Evolutionary conservation across 1,139 yeast genomes (phyloP).

Genomic region (Hanseniaspora sp.): DNA sequence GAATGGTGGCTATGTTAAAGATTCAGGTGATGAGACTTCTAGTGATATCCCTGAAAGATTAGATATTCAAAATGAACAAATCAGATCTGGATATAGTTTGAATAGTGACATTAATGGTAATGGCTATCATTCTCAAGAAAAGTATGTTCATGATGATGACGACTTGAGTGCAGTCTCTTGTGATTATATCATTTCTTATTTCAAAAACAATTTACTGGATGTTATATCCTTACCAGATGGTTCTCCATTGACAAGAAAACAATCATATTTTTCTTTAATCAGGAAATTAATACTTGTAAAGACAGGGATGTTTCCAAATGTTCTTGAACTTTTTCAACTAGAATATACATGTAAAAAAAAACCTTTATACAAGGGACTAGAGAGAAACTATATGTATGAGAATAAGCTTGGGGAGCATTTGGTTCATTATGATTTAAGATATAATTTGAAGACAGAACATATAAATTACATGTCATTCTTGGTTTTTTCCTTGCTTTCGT

Average conservation of each 20-base stretch:
- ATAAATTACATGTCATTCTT: slow-evolving; percentile 10
- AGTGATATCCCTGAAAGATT: background rate
- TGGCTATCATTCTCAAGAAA: no score
- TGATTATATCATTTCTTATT: background rate
- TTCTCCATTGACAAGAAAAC: background rate
- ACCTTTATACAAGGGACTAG: background rate
- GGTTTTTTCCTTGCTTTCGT: slow-evolving; percentile 4
- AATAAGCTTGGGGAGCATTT: slow-evolving; percentile 1
- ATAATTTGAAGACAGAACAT: slow-evolving; percentile 7
- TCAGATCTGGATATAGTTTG: background rate
- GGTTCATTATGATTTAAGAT: slow-evolving; percentile 7
- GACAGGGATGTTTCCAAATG: slow-evolving; percentile 10
- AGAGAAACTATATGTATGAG: slow-evolving; percentile 3
- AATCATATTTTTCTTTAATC: slow-evolving; percentile 3
- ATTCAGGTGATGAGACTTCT: background rate
- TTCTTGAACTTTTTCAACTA: slow-evolving; percentile 6
- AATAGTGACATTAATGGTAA: no score
- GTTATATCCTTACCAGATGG: background rate
- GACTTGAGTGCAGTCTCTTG: background rate
- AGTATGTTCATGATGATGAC: background rate
- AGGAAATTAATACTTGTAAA: slow-evolving; percentile 8
- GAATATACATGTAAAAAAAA: slow-evolving; percentile 3
- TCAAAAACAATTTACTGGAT: background rate
- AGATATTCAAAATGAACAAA: background rate
- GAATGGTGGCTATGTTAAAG: no score